phyloP scores from a whole-genome alignment of 2,329 filamentous ascomycete species.

The Trichophaea hybrida region DNA sequence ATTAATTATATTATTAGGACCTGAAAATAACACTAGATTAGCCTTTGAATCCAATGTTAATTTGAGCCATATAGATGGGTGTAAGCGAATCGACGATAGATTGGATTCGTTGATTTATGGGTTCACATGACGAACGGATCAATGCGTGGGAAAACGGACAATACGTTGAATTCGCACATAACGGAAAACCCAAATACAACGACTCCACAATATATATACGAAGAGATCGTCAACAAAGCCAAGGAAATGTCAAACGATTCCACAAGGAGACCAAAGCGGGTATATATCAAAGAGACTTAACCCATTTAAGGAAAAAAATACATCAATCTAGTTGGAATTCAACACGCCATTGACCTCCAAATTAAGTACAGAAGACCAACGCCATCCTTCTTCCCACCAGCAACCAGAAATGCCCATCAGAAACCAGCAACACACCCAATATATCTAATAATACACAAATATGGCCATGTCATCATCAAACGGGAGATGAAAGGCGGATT shows the following conservation, averaged over 20 bases:
- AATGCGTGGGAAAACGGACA: not conserved
- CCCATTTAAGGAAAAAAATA: constrained; percentile 15
- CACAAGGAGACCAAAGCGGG: not conserved
- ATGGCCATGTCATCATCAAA: constrained; percentile 17
- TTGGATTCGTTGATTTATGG: no score
- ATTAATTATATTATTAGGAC: no score
- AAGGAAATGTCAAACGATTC: not conserved
- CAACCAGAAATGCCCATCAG: not conserved
- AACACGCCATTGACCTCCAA: constrained; percentile 13
- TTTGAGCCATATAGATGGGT: no score
- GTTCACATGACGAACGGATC: no score
- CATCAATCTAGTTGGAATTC: constrained; percentile 14
- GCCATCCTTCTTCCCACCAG: not conserved
- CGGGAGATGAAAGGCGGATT: constrained; percentile 16
- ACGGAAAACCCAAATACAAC: constrained; percentile 7
- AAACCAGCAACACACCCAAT: not conserved
- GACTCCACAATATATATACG: constrained; percentile 7
- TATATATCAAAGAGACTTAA: not conserved
- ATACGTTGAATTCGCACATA: constrained; percentile 3
- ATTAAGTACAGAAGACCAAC: constrained; percentile 7
- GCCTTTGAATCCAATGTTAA: no score
- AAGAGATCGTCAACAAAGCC: constrained; percentile 9
- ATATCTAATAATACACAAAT: not conserved
- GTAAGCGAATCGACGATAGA: no score
- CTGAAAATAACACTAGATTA: no score